A percentile compares a stretch with the other conserved stretches of the same genome.
These are phyloP conservation scores for Aspergillus pseudonomiae DNA, from an alignment of 2,329 filamentous ascomycete species.

Conservation along the genomic window DNA sequence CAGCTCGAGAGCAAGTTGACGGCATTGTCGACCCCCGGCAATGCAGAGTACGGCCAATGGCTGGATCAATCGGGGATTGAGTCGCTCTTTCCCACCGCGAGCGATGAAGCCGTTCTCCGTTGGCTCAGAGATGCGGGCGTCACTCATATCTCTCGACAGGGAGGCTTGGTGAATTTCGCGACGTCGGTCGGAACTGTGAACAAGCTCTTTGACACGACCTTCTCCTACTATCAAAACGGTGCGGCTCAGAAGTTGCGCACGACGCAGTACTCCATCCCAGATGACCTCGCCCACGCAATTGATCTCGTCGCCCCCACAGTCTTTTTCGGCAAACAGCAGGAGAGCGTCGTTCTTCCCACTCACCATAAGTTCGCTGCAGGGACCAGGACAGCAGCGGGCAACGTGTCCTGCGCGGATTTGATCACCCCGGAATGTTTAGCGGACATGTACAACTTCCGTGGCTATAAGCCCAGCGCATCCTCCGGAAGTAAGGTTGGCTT, in stretches of 20 bases:
- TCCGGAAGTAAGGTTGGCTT: conserved; percentile 56
- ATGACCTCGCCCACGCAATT: background rate
- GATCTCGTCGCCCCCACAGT: background rate
- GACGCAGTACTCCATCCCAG: background rate
- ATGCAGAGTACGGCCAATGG: conserved; percentile 54
- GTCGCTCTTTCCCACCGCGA: conserved; percentile 44
- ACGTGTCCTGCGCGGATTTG: conserved; percentile 23
- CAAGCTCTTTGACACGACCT: conserved; percentile 52
- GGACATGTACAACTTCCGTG: conserved; percentile 53
- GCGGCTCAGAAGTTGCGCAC: background rate
- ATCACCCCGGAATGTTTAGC: conserved; percentile 55
- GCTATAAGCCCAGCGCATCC: conserved; percentile 49
- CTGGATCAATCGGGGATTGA: conserved; percentile 49
- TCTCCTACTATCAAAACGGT: conserved; percentile 48
- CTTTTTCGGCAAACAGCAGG: background rate
- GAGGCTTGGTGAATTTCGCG: conserved; percentile 47
- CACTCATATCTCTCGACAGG: conserved; percentile 40
- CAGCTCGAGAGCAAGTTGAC: conserved; percentile 44
- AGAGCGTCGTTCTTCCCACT: background rate
- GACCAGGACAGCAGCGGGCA: conserved; percentile 16
- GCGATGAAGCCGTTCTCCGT: conserved; percentile 38
- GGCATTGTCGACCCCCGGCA: conserved; percentile 51
- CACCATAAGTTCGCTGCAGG: background rate
- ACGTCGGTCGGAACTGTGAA: conserved; percentile 48
- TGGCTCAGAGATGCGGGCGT: conserved; percentile 52